These are phyloP conservation scores for Sphaerosporella brunnea DNA, from an alignment of 495 filamentous ascomycete species.

Conservation along the genomic window DNA sequence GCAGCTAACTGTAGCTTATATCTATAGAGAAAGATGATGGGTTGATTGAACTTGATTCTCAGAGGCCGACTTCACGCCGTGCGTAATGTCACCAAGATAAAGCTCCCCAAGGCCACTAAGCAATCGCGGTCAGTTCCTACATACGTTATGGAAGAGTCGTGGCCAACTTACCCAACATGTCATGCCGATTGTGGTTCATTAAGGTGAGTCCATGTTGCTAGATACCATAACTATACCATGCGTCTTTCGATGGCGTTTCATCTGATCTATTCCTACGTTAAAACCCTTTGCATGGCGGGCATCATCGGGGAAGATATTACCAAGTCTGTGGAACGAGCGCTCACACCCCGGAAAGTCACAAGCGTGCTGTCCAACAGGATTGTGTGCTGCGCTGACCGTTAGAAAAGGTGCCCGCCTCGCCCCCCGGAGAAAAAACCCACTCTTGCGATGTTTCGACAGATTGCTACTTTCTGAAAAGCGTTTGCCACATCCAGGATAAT, in stretches of 20 bases:
- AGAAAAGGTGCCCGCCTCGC: slow-evolving; percentile 36
- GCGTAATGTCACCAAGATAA: too few species aligned
- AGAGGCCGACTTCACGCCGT: too few species aligned
- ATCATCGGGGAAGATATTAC: slow-evolving; percentile 28
- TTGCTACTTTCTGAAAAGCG: slow-evolving; percentile 37
- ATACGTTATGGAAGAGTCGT: too few species aligned
- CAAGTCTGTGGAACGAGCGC: slow-evolving; percentile 38
- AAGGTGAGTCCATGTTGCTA: not conserved
- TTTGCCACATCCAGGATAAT: slow-evolving; percentile 34
- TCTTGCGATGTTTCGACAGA: slow-evolving; percentile 39
- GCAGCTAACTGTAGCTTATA: too few species aligned
- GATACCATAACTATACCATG: slow-evolving; percentile 13
- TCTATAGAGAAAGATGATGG: too few species aligned
- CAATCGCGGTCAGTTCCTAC: too few species aligned
- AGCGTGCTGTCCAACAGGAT: slow-evolving; percentile 30
- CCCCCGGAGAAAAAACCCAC: slow-evolving; percentile 6
- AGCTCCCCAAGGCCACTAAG: too few species aligned
- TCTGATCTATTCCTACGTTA: slow-evolving; percentile 17
- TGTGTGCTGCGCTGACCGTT: slow-evolving; percentile 32
- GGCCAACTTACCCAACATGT: too few species aligned
- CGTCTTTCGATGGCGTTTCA: slow-evolving; percentile 25
- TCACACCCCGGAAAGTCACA: slow-evolving; percentile 34
- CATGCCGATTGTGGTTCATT: too few species aligned
- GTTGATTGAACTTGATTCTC: too few species aligned
- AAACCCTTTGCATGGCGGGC: not conserved